phyloP scores from a whole-genome alignment of 2,329 filamentous ascomycete genomes.

The Colletotrichum simmondsii region DNA sequence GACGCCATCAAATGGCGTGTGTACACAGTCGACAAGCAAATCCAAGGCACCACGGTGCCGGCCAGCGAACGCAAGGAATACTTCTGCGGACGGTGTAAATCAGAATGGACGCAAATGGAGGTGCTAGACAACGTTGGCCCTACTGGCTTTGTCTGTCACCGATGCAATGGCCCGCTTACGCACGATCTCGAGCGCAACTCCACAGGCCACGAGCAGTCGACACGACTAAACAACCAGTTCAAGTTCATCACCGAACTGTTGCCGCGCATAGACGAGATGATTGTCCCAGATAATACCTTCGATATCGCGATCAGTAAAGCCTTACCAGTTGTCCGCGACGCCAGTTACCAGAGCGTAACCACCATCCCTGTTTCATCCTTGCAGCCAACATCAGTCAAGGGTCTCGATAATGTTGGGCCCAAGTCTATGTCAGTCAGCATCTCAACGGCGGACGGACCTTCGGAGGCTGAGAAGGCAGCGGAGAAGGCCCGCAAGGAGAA shows the following conservation, averaged over 20 bases:
- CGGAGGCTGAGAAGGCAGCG: slow-evolving; percentile 73
- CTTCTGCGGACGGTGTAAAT: slow-evolving; percentile 82
- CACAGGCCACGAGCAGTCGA: slow-evolving; percentile 78
- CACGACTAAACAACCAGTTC: slow-evolving; percentile 81
- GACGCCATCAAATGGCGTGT: slow-evolving; percentile 97
- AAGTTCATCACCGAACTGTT: slow-evolving; percentile 81
- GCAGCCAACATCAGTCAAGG: slow-evolving; percentile 76
- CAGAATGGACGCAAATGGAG: slow-evolving; percentile 90
- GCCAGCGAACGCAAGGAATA: slow-evolving; percentile 92
- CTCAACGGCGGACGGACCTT: slow-evolving; percentile 72
- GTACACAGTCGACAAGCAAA: slow-evolving; percentile 86
- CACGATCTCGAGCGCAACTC: slow-evolving; percentile 75
- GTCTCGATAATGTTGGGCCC: slow-evolving; percentile 72
- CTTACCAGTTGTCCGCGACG: slow-evolving; percentile 73
- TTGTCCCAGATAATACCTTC: slow-evolving; percentile 80
- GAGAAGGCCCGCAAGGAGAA: slow-evolving; percentile 74
- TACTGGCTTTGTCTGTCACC: slow-evolving; percentile 83
- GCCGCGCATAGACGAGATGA: slow-evolving; percentile 79
- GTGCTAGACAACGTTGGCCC: slow-evolving; percentile 81
- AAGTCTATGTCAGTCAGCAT: slow-evolving; percentile 78
- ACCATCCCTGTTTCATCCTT: slow-evolving; percentile 68
- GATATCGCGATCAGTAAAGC: slow-evolving; percentile 73
- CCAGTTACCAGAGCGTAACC: slow-evolving; percentile 63
- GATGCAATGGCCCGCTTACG: slow-evolving; percentile 74
- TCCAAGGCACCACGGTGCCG: slow-evolving; percentile 85